Percentiles rank a stretch among this genome's conserved stretches.
These are phyloP conservation scores for Metschnikowia arizonensis DNA, from an alignment of 805 yeast species.

Conservation along the genomic window DNA sequence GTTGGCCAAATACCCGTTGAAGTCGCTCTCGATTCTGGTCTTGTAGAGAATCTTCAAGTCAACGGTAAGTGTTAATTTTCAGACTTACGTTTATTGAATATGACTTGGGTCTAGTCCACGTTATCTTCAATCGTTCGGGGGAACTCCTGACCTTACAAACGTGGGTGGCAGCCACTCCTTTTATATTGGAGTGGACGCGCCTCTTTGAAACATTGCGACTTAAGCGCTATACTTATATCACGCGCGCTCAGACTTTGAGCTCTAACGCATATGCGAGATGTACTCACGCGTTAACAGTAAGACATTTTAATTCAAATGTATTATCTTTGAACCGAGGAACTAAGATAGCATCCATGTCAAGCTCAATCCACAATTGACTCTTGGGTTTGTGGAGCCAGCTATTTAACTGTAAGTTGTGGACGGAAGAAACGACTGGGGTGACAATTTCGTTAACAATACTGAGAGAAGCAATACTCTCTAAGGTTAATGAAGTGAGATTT, in stretches of 20 bases:
- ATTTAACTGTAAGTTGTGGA: background rate
- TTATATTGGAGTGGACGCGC: too few species aligned
- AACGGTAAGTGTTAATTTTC: too few species aligned
- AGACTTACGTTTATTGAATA: too few species aligned
- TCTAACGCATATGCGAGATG: too few species aligned
- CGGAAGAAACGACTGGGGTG: background rate
- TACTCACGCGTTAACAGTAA: too few species aligned
- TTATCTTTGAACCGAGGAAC: background rate
- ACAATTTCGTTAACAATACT: background rate
- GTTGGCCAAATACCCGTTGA: background rate
- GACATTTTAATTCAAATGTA: background rate
- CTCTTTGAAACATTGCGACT: too few species aligned
- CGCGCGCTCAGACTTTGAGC: too few species aligned
- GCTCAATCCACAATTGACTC: background rate
- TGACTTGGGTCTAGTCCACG: too few species aligned
- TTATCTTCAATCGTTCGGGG: too few species aligned
- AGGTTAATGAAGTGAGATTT: background rate
- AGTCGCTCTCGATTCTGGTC: background rate
- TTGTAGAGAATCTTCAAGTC: background rate
- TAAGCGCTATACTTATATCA: too few species aligned
- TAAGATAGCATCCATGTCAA: background rate
- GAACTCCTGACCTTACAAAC: too few species aligned
- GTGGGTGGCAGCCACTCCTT: too few species aligned
- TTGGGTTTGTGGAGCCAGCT: constrained; percentile 1
- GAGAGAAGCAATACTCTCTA: background rate